Conservation (phyloP, 768 basidiomycete genomes). For the Sutorius australiensis region DNA sequence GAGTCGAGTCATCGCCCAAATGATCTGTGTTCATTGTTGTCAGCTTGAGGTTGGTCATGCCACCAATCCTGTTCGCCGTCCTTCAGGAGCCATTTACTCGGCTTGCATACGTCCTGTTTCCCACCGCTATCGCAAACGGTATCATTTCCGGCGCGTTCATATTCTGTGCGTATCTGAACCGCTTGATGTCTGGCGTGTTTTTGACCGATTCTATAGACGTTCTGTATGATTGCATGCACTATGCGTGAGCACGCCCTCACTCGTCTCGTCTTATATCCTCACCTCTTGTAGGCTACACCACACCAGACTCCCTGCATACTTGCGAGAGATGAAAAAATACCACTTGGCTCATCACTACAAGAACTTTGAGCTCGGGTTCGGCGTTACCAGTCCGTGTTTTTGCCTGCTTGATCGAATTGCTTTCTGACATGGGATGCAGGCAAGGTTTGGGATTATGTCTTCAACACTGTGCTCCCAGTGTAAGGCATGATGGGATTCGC, state of each 20-base stretch:
- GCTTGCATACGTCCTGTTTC: slow-evolving; percentile 81
- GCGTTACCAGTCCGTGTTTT: slow-evolving; percentile 74
- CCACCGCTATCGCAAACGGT: slow-evolving; percentile 81
- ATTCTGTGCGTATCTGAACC: slow-evolving; percentile 54
- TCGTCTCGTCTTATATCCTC: not conserved
- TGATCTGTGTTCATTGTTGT: slow-evolving; percentile 3
- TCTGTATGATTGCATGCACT: slow-evolving; percentile 88
- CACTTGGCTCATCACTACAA: slow-evolving; percentile 98
- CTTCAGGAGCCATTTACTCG: slow-evolving; percentile 85
- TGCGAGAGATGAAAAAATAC: slow-evolving; percentile 94
- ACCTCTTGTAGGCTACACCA: slow-evolving; percentile 64
- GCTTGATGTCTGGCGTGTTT: not conserved
- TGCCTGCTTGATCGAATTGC: not conserved
- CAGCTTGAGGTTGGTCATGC: slow-evolving; percentile 95
- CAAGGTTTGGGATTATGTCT: slow-evolving; percentile 93
- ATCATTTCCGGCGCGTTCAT: slow-evolving; percentile 77
- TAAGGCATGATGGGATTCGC: slow-evolving; percentile 28
- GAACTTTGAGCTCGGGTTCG: slow-evolving; percentile 96
- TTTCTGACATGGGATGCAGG: slow-evolving; percentile 37
- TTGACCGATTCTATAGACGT: slow-evolving; percentile 49
- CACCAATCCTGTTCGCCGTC: slow-evolving; percentile 73
- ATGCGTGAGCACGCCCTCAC: slow-evolving; percentile 55
- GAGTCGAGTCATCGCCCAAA: slow-evolving; percentile 18
- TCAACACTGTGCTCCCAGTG: slow-evolving; percentile 74
- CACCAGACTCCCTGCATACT: slow-evolving; percentile 77